phyloP scores from a whole-genome alignment of 306 rosid genomes.

The Acacia confusa region DNA sequence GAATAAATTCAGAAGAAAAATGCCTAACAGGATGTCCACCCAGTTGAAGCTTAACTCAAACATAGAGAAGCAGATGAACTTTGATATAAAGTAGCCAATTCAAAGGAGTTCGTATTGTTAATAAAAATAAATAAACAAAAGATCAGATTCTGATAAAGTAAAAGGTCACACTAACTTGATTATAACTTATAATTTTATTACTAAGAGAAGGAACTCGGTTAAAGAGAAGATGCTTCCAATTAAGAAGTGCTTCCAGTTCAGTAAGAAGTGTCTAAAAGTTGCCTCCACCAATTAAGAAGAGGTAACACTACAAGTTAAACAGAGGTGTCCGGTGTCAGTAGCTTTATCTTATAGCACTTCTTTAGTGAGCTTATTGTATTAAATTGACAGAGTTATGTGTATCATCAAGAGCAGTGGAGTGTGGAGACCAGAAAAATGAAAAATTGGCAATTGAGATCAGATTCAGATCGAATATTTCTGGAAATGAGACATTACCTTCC shows the following conservation, averaged over 20 bases:
- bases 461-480: not conserved
- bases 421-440: not conserved
- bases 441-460: not conserved
- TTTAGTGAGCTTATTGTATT: not conserved
- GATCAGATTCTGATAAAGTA: not conserved
- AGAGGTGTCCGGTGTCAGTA: not conserved
- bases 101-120: not conserved
- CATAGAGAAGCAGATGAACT: not conserved
- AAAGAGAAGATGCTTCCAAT: not conserved
- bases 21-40: not conserved
- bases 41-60: not conserved
- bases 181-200: too few relatives aligned
- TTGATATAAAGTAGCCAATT: not conserved
- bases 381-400: not conserved
- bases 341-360: not conserved
- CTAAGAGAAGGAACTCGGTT: not conserved
- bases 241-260: not conserved
- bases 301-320: not conserved
- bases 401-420: not conserved
- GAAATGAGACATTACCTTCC: slow-evolving; percentile 57
- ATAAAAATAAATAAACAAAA: not conserved
- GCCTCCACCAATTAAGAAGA: not conserved
- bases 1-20: not conserved
- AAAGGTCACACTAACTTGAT: not conserved
- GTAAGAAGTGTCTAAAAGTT: not conserved